Conservation (phyloP, 139 green algal species). For the Auxenochlorella protothecoides region DNA sequence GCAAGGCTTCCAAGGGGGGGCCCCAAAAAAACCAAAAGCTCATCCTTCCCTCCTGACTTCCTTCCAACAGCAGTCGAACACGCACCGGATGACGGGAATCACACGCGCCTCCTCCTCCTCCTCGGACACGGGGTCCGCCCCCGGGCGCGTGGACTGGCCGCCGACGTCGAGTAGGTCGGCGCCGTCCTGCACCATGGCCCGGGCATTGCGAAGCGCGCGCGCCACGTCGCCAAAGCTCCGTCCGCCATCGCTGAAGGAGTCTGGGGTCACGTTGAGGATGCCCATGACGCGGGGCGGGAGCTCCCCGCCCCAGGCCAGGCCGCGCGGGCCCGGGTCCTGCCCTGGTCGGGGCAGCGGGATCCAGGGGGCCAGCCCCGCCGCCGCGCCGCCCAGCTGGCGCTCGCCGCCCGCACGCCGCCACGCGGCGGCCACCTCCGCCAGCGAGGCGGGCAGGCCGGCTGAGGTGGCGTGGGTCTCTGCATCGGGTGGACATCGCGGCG, state of each 20-base stretch:
- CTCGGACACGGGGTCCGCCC: conserved; percentile 35
- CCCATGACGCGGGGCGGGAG: conserved; percentile 61
- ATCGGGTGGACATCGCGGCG: too few relatives aligned
- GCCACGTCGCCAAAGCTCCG: conserved; percentile 13
- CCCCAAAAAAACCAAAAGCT: too few relatives aligned
- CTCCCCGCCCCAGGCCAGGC: neutral
- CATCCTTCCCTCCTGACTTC: too few relatives aligned
- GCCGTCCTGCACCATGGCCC: conserved; percentile 57
- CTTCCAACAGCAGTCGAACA: too few relatives aligned
- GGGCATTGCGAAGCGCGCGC: conserved; percentile 45
- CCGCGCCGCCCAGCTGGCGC: neutral
- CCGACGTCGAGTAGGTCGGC: conserved; percentile 87
- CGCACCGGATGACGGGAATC: conserved; percentile 68
- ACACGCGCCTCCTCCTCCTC: conserved; percentile 69
- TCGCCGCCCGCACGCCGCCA: neutral
- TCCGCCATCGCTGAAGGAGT: conserved; percentile 92
- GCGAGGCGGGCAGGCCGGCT: neutral
- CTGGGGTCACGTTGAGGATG: conserved; percentile 95
- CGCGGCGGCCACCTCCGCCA: neutral
- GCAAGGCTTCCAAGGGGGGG: too few relatives aligned
- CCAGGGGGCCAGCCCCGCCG: neutral
- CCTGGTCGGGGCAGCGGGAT: neutral
- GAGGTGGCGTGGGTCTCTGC: too few relatives aligned
- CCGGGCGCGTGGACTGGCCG: conserved; percentile 87
- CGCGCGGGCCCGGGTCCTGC: too few relatives aligned